Conservation (phyloP, 2,329 filamentous ascomycete genomes). For the Cadophora sp. region DNA sequence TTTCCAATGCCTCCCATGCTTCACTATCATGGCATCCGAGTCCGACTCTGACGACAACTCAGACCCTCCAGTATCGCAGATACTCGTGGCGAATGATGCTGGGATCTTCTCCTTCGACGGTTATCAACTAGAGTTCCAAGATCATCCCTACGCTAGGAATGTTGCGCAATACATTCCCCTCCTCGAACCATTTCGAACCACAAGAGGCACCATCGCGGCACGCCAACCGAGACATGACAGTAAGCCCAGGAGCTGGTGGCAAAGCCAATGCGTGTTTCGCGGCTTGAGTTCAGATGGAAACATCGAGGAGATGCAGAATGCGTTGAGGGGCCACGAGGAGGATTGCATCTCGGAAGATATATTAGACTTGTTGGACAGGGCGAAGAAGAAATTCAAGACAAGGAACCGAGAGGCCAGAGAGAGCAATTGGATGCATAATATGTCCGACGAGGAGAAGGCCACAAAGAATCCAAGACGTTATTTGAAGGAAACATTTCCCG, state of each 20-base stretch:
- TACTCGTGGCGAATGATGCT: background rate
- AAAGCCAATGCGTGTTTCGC: conserved; percentile 30
- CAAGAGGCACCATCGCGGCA: conserved; percentile 59
- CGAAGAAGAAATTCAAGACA: conserved; percentile 49
- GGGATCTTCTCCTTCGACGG: conserved; percentile 19
- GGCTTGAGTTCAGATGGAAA: conserved; percentile 15
- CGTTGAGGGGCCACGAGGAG: conserved; percentile 61
- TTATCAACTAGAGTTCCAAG: conserved; percentile 10
- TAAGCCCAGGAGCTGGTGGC: conserved; percentile 26
- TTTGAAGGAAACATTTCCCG: conserved; percentile 22
- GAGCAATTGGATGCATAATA: conserved; percentile 24
- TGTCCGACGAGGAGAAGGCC: conserved; percentile 35
- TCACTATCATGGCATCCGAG: conserved; percentile 7
- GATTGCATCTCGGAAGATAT: conserved; percentile 73
- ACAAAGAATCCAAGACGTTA: conserved; percentile 27
- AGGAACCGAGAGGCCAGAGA: conserved; percentile 31
- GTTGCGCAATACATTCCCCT: conserved; percentile 62
- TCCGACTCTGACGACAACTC: conserved; percentile 14
- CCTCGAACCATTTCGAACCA: conserved; percentile 67
- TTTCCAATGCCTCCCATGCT: conserved; percentile 3
- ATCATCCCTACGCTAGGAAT: conserved; percentile 17
- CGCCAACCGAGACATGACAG: conserved; percentile 12
- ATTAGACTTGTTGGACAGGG: conserved; percentile 53
- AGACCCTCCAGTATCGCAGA: background rate
- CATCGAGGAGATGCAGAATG: conserved; percentile 16